Conservation (phyloP, 208 protist genomes). For the Entamoeba histolytica region DNA sequence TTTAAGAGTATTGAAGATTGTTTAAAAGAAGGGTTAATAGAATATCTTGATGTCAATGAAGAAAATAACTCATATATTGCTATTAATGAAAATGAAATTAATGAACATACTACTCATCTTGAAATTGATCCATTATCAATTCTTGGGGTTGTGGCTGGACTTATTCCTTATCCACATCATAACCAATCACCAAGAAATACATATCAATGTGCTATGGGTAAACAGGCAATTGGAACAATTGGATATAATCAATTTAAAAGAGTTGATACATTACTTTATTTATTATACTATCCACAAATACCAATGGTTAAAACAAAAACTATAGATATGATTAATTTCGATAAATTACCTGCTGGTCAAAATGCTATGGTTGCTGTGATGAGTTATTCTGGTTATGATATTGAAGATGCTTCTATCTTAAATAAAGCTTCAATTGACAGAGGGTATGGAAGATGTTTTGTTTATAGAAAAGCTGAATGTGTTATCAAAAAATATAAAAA, state of each 20-base stretch:
- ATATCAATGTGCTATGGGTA: slow-evolving; percentile 99
- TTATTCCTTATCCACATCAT: slow-evolving; percentile 98
- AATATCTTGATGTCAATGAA: slow-evolving; percentile 98
- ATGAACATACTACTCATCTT: slow-evolving; percentile 43
- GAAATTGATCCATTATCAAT: slow-evolving; percentile 69
- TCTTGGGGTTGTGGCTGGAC: slow-evolving; percentile 58
- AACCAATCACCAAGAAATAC: slow-evolving; percentile 96
- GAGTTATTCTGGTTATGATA: slow-evolving; percentile 97
- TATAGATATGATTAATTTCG: slow-evolving; percentile 72
- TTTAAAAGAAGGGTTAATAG: slow-evolving; percentile 55
- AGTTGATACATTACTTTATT: slow-evolving; percentile 88
- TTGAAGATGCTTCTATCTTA: slow-evolving; percentile 97
- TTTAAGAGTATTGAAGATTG: slow-evolving; percentile 16
- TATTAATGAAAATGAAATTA: background rate
- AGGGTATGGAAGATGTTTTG: slow-evolving; percentile 43
- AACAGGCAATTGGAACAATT: slow-evolving; percentile 86
- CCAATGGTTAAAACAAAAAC: slow-evolving; percentile 44
- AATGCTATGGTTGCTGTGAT: slow-evolving; percentile 97
- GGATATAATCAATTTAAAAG: slow-evolving; percentile 48
- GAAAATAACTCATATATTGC: slow-evolving; percentile 1
- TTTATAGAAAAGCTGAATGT: background rate
- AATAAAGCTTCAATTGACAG: slow-evolving; percentile 85
- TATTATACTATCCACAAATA: slow-evolving; percentile 88
- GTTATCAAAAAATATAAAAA: background rate
- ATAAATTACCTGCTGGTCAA: slow-evolving; percentile 85